These are phyloP conservation scores for Clavaria fumosa DNA, from an alignment of 768 basidiomycete species.

Conservation along the genomic window DNA sequence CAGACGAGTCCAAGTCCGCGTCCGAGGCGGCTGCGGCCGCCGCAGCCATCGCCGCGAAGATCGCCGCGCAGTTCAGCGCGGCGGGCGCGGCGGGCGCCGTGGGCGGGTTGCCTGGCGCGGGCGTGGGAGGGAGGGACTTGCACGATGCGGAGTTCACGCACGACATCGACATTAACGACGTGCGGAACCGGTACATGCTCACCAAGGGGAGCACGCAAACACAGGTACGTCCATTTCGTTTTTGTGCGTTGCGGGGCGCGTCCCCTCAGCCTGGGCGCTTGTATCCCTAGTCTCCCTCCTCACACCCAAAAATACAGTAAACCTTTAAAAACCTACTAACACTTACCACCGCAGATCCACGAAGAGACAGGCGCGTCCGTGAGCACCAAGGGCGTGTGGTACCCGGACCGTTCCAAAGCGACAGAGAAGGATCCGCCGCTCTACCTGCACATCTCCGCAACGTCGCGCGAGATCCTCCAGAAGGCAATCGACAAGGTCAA, in stretches of 20 bases:
- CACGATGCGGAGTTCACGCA: conserved; percentile 73
- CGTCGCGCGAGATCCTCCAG: conserved; percentile 46
- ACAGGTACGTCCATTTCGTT: conserved; percentile 54
- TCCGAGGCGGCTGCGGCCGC: conserved; percentile 54
- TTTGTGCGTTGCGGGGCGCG: not conserved
- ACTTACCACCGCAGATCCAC: too few relatives aligned
- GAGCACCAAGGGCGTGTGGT: conserved; percentile 90
- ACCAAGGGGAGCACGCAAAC: conserved; percentile 88
- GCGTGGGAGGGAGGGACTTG: conserved; percentile 37
- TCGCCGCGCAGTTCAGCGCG: conserved; percentile 71
- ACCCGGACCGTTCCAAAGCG: conserved; percentile 83
- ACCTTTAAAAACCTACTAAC: too few relatives aligned
- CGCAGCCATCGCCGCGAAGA: conserved; percentile 87
- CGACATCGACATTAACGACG: conserved; percentile 95
- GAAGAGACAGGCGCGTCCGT: conserved; percentile 88
- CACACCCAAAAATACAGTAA: too few relatives aligned
- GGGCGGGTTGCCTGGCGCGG: conserved; percentile 29
- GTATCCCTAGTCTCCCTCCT: conserved; percentile 6
- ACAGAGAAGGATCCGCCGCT: conserved; percentile 87
- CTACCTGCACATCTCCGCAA: conserved; percentile 85
- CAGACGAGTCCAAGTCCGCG: conserved; percentile 45
- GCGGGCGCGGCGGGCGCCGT: conserved; percentile 25
- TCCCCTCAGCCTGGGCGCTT: not conserved
- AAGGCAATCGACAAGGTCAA: conserved; percentile 56
- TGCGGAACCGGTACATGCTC: conserved; percentile 85